Percentiles rank a stretch among this genome's conserved stretches.
Evolutionary conservation across 306 rosid species (phyloP).

Genomic region (Ochetophila trinervis): DNA sequence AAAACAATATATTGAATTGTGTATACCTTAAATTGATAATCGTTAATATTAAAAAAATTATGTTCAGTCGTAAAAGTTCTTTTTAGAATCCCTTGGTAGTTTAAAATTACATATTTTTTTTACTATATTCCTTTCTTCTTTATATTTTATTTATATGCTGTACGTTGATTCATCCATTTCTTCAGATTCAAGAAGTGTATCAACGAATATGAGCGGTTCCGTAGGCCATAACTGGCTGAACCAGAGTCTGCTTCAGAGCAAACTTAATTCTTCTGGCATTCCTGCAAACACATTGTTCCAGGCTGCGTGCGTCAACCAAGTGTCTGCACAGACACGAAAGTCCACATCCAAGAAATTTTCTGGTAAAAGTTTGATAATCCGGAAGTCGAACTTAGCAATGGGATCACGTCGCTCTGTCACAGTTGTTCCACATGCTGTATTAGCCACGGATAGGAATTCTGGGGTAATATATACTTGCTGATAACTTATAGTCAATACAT

Average conservation of each 20-base stretch:
- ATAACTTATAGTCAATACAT: neutral
- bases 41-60: neutral
- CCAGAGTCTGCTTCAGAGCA: conserved; percentile 59
- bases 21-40: too few species aligned
- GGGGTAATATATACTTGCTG: conserved; percentile 37
- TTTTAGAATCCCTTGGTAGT: neutral
- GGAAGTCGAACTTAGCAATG: conserved; percentile 45
- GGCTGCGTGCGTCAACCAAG: conserved; percentile 43
- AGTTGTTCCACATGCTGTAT: conserved; percentile 54
- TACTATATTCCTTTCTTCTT: conserved; percentile 5
- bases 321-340: conserved; percentile 37
- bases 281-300: conserved; percentile 47
- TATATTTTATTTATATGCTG: neutral
- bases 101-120: neutral
- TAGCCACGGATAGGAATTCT: conserved; percentile 49
- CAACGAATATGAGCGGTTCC: conserved; percentile 58
- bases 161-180: conserved; percentile 27
- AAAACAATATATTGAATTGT: neutral
- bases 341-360: conserved; percentile 48
- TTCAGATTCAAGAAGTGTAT: conserved; percentile 40
- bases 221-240: conserved; percentile 60
- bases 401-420: conserved; percentile 31
- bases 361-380: conserved; percentile 45
- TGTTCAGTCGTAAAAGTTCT: neutral
- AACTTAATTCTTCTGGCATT: conserved; percentile 51